Conservation (phyloP, 768 basidiomycete species). For the Mycena capillaripes region DNA sequence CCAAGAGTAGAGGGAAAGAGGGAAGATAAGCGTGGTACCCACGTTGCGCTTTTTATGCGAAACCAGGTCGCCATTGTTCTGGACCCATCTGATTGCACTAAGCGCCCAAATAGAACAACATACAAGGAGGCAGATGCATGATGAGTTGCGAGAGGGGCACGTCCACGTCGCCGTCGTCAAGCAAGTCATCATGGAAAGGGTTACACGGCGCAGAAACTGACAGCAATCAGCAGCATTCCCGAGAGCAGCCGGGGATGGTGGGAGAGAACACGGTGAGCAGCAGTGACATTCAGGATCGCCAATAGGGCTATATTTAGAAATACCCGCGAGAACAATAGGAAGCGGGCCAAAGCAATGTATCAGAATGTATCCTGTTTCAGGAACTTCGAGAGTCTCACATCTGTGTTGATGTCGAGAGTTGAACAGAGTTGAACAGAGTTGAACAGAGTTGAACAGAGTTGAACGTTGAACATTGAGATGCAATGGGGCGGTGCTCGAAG, state of each 20-base stretch:
- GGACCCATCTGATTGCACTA: neutral
- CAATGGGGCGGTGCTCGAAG: no score
- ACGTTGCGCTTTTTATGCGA: constrained; percentile 22
- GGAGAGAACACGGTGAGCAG: no score
- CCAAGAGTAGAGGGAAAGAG: constrained; percentile 43
- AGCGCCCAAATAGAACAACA: neutral
- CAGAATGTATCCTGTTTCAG: neutral
- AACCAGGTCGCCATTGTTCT: constrained; percentile 12
- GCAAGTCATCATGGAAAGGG: no score
- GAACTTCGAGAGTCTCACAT: no score
- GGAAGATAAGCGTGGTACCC: neutral
- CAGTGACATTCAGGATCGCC: no score
- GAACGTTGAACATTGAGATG: no score
- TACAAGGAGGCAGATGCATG: neutral
- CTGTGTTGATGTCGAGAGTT: no score
- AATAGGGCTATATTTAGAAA: neutral
- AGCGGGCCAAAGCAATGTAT: neutral
- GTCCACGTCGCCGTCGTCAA: neutral
- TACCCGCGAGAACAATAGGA: neutral
- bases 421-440: no score
- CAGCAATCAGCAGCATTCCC: no score
- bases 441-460: no score
- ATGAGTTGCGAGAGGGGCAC: neutral
- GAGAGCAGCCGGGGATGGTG: no score
- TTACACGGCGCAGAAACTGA: no score